Evolutionary conservation across 1,139 yeast genomes (phyloP), one percentile per base, ranked within the genome.

Genomic region (Zhuliangozyma blackwelliae): DNA sequence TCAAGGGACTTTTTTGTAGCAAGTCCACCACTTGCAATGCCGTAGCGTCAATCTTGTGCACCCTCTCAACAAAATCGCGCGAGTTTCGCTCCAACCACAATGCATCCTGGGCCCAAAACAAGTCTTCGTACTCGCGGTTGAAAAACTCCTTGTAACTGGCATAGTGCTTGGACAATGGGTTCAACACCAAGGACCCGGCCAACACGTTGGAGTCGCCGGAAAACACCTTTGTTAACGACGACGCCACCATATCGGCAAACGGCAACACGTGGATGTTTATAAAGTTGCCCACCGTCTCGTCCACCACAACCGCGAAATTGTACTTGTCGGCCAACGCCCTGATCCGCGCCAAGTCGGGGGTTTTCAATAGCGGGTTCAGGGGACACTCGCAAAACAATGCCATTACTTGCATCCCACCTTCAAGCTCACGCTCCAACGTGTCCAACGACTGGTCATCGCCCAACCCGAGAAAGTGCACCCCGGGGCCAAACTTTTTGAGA

Each of bases 131-230:
- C 30, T 69, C 65, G 6, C 65, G 64, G 43, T 72, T 55, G 51
- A 82, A 68, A 44, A 74, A 74, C 21, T 58, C 45, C 53, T 82
- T 81, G 37, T 90, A 72, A 29, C 49, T 48, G 1, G 48, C 38
- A 59, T 85, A 88, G 43, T 62, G 63, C 31, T 61, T 64, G 10
- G 92, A 73, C 10, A 68, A 53, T 7, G 92, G 85, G 54, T 90
- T 92, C 48, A 92, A 63, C 9, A 89, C 82, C 44, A 90, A 61
- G 10, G 94, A 82, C 5, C 98, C 98, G 0, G 92, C 96, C 90
- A 90, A 85, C 36, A 92, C 97, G 53, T 90, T 89, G 32, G 96
- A 83, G 56, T 88, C 97, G 12, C 97, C 97, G 23, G 94, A 82
- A 53, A 92, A 92, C 10, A 90, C 87, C 58, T 92, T 92, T 9